Base-by-base conservation (phyloP, 768 basidiomycete species). In the Lentinus brumalis region DNA sequence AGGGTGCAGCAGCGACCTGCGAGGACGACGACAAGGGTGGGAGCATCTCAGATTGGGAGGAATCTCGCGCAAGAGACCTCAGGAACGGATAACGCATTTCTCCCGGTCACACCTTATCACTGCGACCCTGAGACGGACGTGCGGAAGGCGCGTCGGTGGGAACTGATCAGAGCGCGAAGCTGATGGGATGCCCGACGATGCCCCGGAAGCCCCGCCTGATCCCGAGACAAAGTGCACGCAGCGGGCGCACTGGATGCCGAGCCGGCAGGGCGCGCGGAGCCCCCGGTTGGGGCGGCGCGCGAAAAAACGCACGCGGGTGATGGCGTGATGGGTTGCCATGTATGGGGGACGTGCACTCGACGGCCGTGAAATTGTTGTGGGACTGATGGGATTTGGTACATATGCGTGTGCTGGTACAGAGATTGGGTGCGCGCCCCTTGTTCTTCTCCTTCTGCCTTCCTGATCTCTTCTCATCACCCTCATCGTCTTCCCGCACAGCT, bases 401-500 rank as follows among this genome's bases (percentile, higher is more conserved):
- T 50, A 63, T 63, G 62, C 62, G 57, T 42, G 62, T 55, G 61
- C 56, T 58, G 52, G 45, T 55, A 47, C 58, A 57, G 55, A 64
- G 55, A 56, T 31, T 18, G 45, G 59, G 59, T 55, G 63, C 56
- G 58, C 54, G 56, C 54, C 45, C 56, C 47, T 57, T 53, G 49
- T 52, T 58, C 58, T 60, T 62, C 64, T 50, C 49, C 60, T 50
- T 50, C 55, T 57, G 46, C 57, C 60, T 64, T 60, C 50, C 41
- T 60, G 57, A 59, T 58, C 38, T 45, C 56, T 64, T 69, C 65
- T 57, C 64, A 69, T 69, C 68, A 67, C 62, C 59, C 56, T 61
- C 68, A 65, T 65, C 64, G 62, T 62, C 66, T 63, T 67, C 66
- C 50, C 66, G 66, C 64, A 64, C 69, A 66, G 64, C 60, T 60